Evolutionary conservation across 805 yeast species (phyloP), one percentile per base, ranked within the genome.

Genomic region (Yarrowia alimentaria): DNA sequence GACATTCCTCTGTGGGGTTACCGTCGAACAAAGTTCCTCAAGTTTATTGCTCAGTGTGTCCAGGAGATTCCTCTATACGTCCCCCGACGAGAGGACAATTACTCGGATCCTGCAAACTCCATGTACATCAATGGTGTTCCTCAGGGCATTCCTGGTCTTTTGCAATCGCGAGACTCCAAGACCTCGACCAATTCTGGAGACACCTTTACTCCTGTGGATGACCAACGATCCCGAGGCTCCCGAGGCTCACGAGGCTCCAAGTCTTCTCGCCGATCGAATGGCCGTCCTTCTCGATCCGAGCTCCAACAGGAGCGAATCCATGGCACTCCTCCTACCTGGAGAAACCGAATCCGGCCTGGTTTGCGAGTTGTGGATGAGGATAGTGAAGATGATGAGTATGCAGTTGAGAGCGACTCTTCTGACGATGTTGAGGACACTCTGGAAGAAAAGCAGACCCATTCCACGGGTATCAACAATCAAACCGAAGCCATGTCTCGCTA

Each of bases 101-200:
- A 56, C 58, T 60, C 59, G 51, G 65, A 66, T 38, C 69, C 70
- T 3, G 56, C 65, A 6, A 35, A 61, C 52, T 68, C 70, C 4
- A 38, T 65, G 57, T 61, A 47, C 35, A 8, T 43, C 50, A 43
- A 11, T 19, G 13, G 29, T 9, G 11, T 30, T 21, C 37, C 50
- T 22, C 30, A 37, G 12, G 37, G 50, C 4, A 21, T 43, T 12
- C 37, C 50, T 17, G 50, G 37, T n/a, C 29, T 30, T 11, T 13
- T 31, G 30, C 37, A 43, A 31, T 10, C 28, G n/a, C 37, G 37
- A 31, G 30, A 43, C 18, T 17, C 26, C 17, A 24, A 29, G 28
- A 29, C 29, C 22, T 22, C 37, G 20, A 22, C 37, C 22, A 22
- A 37, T 21, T n/a, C n/a, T n/a, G 50, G 50, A 17, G 50, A 43